Evolutionary conservation across 169 alveolate genomes (phyloP).

Genomic region (Theileria luwenshuni): DNA sequence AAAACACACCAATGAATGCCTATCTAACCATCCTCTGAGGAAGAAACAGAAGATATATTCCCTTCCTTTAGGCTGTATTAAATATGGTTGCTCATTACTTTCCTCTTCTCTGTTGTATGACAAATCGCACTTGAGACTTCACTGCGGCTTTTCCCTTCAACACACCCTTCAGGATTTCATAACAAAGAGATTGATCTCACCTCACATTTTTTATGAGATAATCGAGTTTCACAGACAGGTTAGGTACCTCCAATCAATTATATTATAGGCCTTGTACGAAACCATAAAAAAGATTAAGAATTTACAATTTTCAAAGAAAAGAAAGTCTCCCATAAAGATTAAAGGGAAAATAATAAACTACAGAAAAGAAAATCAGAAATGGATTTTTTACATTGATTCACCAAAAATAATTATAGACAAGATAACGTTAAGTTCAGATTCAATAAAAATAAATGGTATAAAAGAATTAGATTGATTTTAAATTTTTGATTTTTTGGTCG

Average conservation of each 20-base stretch:
- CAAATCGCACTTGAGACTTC: constrained; percentile 38
- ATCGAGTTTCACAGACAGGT: constrained; percentile 30
- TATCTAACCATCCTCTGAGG: not conserved
- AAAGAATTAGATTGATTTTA: constrained; percentile 18
- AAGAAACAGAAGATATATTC: constrained; percentile 29
- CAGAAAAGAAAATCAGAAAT: constrained; percentile 23
- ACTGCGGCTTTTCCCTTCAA: constrained; percentile 43
- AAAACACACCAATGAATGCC: constrained; percentile 20
- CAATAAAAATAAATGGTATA: constrained; percentile 39
- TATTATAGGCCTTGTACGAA: constrained; percentile 31
- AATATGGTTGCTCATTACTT: constrained; percentile 20
- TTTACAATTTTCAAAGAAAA: constrained; percentile 30
- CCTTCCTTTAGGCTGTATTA: constrained; percentile 34
- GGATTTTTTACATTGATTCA: constrained; percentile 24
- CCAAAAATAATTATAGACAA: constrained; percentile 33
- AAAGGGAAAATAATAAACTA: constrained; percentile 37
- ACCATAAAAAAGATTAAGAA: constrained; percentile 15
- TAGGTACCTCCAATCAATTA: not conserved
- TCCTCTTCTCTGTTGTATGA: constrained; percentile 20
- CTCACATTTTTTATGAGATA: constrained; percentile 32
- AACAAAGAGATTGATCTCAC: constrained; percentile 1
- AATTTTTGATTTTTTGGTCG: constrained; percentile 34
- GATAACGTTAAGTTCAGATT: constrained; percentile 14
- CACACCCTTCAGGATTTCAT: constrained; percentile 31
- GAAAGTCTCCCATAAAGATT: constrained; percentile 24